Evolutionary conservation across 768 basidiomycete genomes (phyloP).

Genomic region (Termitomyces eurrhizus): DNA sequence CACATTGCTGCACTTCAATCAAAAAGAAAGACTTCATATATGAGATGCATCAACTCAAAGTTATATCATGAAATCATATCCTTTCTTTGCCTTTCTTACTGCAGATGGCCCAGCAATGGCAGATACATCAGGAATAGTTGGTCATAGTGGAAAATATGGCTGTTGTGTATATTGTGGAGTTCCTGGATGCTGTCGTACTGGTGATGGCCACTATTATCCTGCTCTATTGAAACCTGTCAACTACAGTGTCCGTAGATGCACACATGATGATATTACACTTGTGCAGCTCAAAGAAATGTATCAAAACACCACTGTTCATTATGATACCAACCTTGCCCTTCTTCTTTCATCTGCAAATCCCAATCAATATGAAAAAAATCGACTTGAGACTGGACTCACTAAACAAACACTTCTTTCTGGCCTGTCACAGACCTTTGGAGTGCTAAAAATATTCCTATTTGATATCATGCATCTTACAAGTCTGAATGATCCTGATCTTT

Average conservation of each 20-base stretch:
- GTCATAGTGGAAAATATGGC: conserved; percentile 11
- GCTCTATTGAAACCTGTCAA: background rate
- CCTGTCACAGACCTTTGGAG: background rate
- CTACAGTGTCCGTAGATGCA: background rate
- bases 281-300: background rate
- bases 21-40: conserved; percentile 13
- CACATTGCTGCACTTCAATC: conserved; percentile 11
- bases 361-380: too few species aligned
- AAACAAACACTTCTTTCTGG: background rate
- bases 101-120: conserved; percentile 23
- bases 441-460: background rate
- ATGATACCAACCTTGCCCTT: background rate
- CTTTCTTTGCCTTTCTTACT: conserved; percentile 15
- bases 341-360: background rate
- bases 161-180: conserved; percentile 30
- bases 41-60: conserved; percentile 18
- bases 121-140: conserved; percentile 24
- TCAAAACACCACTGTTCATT: background rate
- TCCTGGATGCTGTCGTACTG: background rate
- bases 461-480: background rate
- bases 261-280: background rate
- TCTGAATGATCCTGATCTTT: background rate
- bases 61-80: conserved; percentile 6
- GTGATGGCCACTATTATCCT: background rate
- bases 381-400: background rate